These are phyloP conservation scores for Suhomyces xylopsoci DNA, from an alignment of 805 yeast genomes.

Conservation along the genomic window DNA sequence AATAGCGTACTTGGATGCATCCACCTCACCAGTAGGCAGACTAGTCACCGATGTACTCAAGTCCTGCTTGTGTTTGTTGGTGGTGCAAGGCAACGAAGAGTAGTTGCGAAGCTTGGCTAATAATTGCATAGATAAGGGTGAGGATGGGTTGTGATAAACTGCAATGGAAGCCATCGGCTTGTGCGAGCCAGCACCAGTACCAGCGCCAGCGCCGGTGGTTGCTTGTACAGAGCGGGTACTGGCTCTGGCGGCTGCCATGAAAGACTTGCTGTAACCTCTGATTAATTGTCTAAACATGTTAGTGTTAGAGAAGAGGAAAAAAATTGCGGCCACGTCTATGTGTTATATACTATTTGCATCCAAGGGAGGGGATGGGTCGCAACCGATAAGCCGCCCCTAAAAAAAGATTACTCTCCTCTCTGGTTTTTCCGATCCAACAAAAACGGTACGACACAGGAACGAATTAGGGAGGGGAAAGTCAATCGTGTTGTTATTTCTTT, in stretches of 20 bases:
- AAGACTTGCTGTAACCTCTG: neutral
- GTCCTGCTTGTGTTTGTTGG: conserved; percentile 8
- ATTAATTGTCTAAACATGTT: conserved; percentile 2
- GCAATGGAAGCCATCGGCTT: conserved; percentile 16
- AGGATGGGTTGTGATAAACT: conserved; percentile 30
- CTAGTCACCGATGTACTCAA: neutral
- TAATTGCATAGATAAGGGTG: conserved; percentile 23
- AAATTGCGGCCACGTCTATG: neutral
- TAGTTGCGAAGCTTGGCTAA: conserved; percentile 19
- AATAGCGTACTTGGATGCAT: conserved; percentile 17
- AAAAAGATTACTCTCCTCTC: neutral
- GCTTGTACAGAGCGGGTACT: conserved; percentile 1
- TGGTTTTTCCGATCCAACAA: conserved; percentile 5
- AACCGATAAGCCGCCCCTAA: conserved; percentile 1
- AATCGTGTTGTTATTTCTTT: neutral
- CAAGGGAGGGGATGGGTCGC: conserved; percentile 3
- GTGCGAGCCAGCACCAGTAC: neutral
- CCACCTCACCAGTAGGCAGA: neutral
- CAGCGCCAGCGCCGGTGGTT: neutral
- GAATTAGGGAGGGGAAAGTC: neutral
- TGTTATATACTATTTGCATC: conserved; percentile 3
- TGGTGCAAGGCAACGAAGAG: conserved; percentile 17
- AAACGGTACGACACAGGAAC: neutral
- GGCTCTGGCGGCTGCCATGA: conserved; percentile 2
- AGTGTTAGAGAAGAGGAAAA: neutral